Conservation (phyloP, 768 basidiomycete genomes). For the Panellus pusillus region DNA sequence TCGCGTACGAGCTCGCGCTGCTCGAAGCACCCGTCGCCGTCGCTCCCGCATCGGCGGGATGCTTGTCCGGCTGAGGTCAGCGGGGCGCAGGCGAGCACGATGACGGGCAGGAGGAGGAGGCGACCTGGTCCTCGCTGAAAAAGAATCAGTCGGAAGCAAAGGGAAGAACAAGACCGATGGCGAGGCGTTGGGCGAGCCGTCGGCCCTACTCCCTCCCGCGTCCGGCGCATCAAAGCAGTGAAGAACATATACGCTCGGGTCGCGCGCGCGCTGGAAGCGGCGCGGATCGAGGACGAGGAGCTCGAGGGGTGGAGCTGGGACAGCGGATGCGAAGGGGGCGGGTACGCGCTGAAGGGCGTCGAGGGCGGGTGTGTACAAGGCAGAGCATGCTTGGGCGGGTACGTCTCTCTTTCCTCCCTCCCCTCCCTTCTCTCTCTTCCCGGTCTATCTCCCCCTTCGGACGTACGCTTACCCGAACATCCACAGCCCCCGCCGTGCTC, state of each 20-base stretch:
- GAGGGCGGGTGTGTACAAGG: slow-evolving; percentile 79
- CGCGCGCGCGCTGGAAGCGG: slow-evolving; percentile 63
- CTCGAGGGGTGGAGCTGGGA: slow-evolving; percentile 19
- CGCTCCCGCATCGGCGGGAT: slow-evolving; percentile 31
- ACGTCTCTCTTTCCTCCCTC: slow-evolving; percentile 27
- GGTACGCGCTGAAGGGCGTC: slow-evolving; percentile 57
- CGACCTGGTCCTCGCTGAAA: no score
- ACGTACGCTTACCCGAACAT: slow-evolving; percentile 39
- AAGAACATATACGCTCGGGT: slow-evolving; percentile 64
- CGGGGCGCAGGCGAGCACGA: no score
- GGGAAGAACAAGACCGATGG: no score
- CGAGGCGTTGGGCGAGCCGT: no score
- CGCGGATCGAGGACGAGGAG: slow-evolving; percentile 75
- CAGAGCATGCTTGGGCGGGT: slow-evolving; percentile 92
- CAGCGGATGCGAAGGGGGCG: no score
- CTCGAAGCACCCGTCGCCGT: slow-evolving; percentile 54
- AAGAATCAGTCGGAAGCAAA: no score
- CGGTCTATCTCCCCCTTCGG: no score
- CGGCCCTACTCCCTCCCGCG: slow-evolving; percentile 25
- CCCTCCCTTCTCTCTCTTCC: no score
- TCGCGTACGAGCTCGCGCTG: slow-evolving; percentile 61
- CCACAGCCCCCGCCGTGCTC: slow-evolving; percentile 77
- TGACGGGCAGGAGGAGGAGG: not conserved
- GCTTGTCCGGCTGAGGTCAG: no score
- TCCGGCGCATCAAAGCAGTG: slow-evolving; percentile 72